Percentiles rank a stretch among this genome's conserved stretches.
phyloP scores from a whole-genome alignment of 257 asterid genomes.

The Ocimum tenuiflorum region DNA sequence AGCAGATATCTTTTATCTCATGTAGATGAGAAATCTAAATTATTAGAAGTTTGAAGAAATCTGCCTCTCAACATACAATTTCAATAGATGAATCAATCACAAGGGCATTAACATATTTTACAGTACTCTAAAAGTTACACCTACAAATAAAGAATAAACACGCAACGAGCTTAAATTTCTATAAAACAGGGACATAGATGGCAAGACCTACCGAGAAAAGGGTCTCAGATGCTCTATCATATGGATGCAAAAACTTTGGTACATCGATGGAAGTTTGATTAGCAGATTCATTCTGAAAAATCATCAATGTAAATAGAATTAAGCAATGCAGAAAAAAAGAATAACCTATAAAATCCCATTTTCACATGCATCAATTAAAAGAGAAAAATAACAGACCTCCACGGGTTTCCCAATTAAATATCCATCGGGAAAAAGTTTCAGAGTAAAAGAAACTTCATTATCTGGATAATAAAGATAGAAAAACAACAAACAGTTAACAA shows the following conservation, averaged over 20 bases:
- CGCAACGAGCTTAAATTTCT: background rate
- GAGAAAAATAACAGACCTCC: conserved; percentile 49
- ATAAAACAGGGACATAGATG: background rate
- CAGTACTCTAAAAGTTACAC: background rate
- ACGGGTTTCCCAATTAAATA: conserved; percentile 63
- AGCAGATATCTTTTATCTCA: background rate
- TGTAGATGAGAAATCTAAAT: background rate
- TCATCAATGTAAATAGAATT: conserved; percentile 12
- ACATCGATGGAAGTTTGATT: conserved; percentile 39
- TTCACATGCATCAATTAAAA: conserved; percentile 8
- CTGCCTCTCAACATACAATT: background rate
- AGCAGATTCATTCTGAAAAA: conserved; percentile 51
- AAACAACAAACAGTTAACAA: background rate
- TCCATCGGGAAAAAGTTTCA: conserved; percentile 77
- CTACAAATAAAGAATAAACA: background rate
- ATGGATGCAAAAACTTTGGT: conserved; percentile 75
- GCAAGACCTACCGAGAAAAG: conserved; percentile 68
- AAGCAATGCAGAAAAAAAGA: conserved; percentile 1
- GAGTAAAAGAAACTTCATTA: conserved; percentile 64
- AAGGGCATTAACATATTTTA: background rate
- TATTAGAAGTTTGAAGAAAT: background rate
- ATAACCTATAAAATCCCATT: background rate
- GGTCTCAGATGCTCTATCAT: conserved; percentile 83
- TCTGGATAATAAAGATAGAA: conserved; percentile 32
- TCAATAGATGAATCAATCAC: background rate